Percentiles rank a stretch among this genome's conserved stretches.
These are phyloP conservation scores for Asclepias syriaca DNA, from an alignment of 257 asterid genomes.

Conservation along the genomic window DNA sequence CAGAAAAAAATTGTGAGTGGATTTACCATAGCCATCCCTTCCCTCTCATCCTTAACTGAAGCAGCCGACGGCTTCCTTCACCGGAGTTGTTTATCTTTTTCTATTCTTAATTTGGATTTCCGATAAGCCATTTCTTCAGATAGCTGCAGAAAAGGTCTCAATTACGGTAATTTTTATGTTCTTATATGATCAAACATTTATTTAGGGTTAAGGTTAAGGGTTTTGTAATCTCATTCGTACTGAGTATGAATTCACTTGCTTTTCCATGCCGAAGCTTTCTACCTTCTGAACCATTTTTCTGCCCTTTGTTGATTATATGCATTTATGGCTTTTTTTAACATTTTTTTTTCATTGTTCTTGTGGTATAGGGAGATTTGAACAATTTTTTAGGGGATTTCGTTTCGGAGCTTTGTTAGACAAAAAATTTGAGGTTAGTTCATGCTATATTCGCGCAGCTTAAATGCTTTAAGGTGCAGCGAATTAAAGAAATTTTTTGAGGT, in stretches of 20 bases:
- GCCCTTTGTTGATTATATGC: not conserved
- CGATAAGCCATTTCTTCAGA: not conserved
- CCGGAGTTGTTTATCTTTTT: not conserved
- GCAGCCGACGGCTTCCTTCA: not conserved
- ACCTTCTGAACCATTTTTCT: not conserved
- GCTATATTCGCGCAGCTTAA: not conserved
- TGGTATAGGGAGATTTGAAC: not conserved
- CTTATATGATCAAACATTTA: not conserved
- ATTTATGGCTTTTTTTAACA: not conserved
- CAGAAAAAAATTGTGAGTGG: too few species aligned
- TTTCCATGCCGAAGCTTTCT: not conserved
- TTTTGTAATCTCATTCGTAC: not conserved
- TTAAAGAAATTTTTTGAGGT: not conserved
- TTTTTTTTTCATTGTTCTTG: not conserved
- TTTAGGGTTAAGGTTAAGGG: slow-evolving; percentile 2
- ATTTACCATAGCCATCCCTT: too few species aligned
- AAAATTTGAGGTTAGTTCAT: not conserved
- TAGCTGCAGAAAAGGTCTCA: not conserved
- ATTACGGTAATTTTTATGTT: not conserved
- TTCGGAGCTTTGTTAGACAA: not conserved
- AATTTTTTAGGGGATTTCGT: not conserved
- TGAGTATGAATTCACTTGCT: not conserved
- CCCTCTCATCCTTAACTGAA: not conserved
- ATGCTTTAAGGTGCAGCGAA: not conserved
- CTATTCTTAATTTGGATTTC: not conserved